phyloP scores from a whole-genome alignment of 805 yeast genomes.

The Lipomyces starkeyi region DNA sequence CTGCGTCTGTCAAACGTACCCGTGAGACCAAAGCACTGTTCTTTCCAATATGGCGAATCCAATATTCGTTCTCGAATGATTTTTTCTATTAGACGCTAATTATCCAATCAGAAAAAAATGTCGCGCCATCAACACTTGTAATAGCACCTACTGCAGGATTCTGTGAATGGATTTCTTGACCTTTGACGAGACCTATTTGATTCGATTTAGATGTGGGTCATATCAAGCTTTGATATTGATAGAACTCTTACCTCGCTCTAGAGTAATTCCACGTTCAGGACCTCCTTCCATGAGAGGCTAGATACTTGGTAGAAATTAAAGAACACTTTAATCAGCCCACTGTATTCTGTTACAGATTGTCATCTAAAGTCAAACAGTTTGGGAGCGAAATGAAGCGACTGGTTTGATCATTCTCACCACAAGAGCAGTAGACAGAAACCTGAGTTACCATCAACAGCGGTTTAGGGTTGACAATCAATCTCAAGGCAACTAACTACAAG shows the following conservation, averaged over 20 bases:
- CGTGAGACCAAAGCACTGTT: conserved; percentile 58
- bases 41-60: conserved; percentile 65
- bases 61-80: conserved; percentile 62
- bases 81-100: conserved; percentile 55
- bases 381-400: neutral
- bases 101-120: neutral
- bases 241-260: conserved; percentile 29
- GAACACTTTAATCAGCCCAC: neutral
- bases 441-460: neutral
- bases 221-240: neutral
- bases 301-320: neutral
- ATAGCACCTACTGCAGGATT: conserved; percentile 32
- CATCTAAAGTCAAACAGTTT: neutral
- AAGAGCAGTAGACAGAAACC: neutral
- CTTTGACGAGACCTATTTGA: conserved; percentile 28
- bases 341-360: neutral
- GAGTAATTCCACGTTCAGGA: conserved; percentile 29
- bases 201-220: neutral
- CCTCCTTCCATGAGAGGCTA: neutral
- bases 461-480: neutral
- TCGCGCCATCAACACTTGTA: neutral
- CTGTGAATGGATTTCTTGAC: conserved; percentile 27
- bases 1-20: conserved; percentile 27
- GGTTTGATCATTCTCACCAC: too few species aligned
- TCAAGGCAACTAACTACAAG: too few species aligned